phyloP scores from a whole-genome alignment of 345 rosid genomes.

The Euclidium syriacum region DNA sequence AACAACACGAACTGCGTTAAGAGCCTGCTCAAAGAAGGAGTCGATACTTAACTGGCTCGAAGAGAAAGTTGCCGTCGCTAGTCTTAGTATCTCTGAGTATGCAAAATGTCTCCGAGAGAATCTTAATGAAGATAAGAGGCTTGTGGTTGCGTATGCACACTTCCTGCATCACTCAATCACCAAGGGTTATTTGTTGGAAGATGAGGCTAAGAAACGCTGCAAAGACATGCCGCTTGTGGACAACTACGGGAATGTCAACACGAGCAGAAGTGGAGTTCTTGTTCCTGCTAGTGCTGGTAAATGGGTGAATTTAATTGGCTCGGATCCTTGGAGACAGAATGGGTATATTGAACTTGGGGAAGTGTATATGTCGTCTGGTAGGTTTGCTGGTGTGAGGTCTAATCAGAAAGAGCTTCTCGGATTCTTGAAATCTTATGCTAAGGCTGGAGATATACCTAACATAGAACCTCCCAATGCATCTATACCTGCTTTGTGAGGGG shows the following conservation, averaged over 20 bases:
- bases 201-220: conserved; percentile 29
- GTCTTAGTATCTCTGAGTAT: conserved; percentile 25
- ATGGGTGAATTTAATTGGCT: conserved; percentile 49
- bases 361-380: conserved; percentile 37
- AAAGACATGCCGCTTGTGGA: conserved; percentile 51
- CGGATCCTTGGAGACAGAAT: conserved; percentile 48
- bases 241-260: conserved; percentile 36
- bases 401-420: conserved; percentile 26
- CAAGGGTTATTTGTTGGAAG: conserved; percentile 10
- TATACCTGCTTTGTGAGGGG: conserved; percentile 44
- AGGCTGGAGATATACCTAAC: conserved; percentile 48
- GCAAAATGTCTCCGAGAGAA: conserved; percentile 18
- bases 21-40: conserved; percentile 8
- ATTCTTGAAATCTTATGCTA: conserved; percentile 33
- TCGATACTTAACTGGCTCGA: conserved; percentile 40
- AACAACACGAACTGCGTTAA: conserved; percentile 34
- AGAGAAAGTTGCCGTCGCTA: not conserved
- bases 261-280: conserved; percentile 34
- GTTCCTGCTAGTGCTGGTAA: conserved; percentile 64
- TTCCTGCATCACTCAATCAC: conserved; percentile 44
- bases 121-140: conserved; percentile 30
- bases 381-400: conserved; percentile 40
- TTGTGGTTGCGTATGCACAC: conserved; percentile 46
- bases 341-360: conserved; percentile 48
- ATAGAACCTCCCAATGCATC: conserved; percentile 50